Conservation (phyloP, 345 rosid genomes). For the Conringia planisiliqua region DNA sequence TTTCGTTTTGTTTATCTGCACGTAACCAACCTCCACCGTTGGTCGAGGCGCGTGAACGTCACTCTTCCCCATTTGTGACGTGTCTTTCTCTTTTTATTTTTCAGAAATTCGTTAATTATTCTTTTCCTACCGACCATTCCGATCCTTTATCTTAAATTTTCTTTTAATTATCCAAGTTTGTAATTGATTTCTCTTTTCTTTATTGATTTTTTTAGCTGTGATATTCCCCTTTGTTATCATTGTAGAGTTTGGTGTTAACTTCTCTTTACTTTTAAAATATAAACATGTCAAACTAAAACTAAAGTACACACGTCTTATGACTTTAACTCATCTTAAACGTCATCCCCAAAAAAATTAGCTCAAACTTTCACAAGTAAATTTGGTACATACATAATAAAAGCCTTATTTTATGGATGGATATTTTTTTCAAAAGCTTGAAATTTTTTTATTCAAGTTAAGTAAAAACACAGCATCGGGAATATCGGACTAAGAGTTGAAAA, state of each 20-base stretch:
- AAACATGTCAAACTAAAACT: not conserved
- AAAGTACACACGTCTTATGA: not conserved
- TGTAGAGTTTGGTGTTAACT: slow-evolving; percentile 15
- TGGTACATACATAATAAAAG: not conserved
- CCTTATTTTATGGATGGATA: not conserved
- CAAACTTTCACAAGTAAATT: not conserved
- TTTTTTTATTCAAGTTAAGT: not conserved
- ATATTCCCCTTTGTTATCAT: slow-evolving; percentile 15
- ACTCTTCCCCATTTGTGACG: slow-evolving; percentile 2
- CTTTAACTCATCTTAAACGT: not conserved
- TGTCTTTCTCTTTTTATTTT: not conserved
- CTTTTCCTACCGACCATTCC: slow-evolving; percentile 26
- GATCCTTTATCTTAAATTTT: not conserved
- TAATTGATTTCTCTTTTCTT: not conserved
- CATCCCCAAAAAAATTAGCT: not conserved
- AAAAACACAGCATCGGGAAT: not conserved
- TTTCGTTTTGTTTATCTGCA: slow-evolving; percentile 2
- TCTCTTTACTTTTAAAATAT: not conserved
- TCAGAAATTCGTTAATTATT: slow-evolving; percentile 1
- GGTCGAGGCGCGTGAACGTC: slow-evolving; percentile 15
- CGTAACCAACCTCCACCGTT: not conserved
- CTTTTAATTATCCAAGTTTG: not conserved
- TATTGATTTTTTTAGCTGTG: not conserved
- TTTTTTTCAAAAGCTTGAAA: not conserved
- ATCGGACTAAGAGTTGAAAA: not conserved